These are phyloP conservation scores for Taphrina communis DNA, from an alignment of 1,139 yeast genomes.

Conservation along the genomic window DNA sequence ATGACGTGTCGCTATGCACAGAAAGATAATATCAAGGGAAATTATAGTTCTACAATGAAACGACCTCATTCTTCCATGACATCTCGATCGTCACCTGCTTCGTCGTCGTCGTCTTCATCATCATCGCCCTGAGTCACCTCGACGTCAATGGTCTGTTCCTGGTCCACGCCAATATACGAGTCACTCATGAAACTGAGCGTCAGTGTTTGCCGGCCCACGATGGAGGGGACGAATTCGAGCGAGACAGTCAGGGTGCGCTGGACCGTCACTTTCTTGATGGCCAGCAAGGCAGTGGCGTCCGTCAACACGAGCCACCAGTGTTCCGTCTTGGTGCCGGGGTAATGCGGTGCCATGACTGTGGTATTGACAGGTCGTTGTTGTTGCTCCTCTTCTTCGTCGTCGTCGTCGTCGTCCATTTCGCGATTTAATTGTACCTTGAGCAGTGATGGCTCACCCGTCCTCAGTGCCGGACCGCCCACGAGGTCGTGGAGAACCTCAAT, in stretches of 20 bases:
- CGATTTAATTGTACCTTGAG: constrained; percentile 65
- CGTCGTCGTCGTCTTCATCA: constrained; percentile 12
- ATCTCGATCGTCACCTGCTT: constrained; percentile 11
- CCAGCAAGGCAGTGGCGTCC: constrained; percentile 70
- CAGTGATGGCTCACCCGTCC: constrained; percentile 57
- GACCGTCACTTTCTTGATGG: constrained; percentile 67
- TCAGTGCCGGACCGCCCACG: constrained; percentile 55
- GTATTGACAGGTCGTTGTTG: constrained; percentile 39
- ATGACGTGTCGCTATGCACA: neutral
- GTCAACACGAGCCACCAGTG: constrained; percentile 83
- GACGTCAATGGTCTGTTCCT: constrained; percentile 64
- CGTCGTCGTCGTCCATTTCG: constrained; percentile 49
- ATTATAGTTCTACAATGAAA: too few species aligned
- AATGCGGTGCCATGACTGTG: constrained; percentile 56
- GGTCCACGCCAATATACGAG: constrained; percentile 87
- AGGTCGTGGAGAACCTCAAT: constrained; percentile 68
- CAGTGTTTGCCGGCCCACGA: constrained; percentile 64
- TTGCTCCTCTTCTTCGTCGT: constrained; percentile 32
- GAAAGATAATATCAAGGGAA: too few species aligned
- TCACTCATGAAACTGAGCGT: constrained; percentile 89
- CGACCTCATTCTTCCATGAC: constrained; percentile 6
- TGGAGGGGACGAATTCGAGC: constrained; percentile 65
- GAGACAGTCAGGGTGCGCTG: constrained; percentile 56
- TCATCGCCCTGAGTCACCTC: constrained; percentile 15
- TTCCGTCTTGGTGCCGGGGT: constrained; percentile 69